A percentile compares a stretch with the other conserved stretches of the same genome.
Conservation (phyloP, 345 rosid genomes). For the Raphanus raphanistrum region DNA sequence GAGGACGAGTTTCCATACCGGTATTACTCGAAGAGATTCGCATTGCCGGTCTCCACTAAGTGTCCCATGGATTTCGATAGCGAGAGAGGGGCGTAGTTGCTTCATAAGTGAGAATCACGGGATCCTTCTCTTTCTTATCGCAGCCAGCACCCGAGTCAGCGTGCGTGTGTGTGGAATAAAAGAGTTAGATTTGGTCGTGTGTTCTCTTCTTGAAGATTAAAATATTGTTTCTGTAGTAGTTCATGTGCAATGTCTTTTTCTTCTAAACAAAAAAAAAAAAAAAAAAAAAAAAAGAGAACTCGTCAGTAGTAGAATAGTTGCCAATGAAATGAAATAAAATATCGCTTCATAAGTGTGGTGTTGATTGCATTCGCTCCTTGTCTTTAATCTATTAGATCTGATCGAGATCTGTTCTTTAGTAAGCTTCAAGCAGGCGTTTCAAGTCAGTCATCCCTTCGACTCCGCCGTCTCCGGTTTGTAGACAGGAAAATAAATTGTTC, state of each 20-base stretch:
- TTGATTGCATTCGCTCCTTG: too few relatives aligned
- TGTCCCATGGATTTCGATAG: slow-evolving; percentile 42
- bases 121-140: too few relatives aligned
- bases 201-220: background rate
- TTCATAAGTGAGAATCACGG: background rate
- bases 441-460: too few relatives aligned
- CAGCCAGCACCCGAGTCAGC: too few relatives aligned
- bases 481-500: too few relatives aligned
- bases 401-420: too few relatives aligned
- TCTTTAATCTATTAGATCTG: too few relatives aligned
- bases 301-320: background rate
- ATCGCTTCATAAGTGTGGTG: too few relatives aligned
- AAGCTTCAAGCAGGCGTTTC: too few relatives aligned
- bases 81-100: slow-evolving; percentile 24
- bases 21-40: slow-evolving; percentile 51
- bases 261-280: background rate
- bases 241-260: background rate
- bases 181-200: background rate
- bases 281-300: background rate
- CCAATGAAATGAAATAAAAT: too few relatives aligned
- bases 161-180: background rate
- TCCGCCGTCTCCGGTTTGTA: too few relatives aligned
- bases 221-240: background rate
- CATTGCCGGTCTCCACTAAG: slow-evolving; percentile 44
- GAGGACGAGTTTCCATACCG: slow-evolving; percentile 34